Conservation (phyloP, 352 stramenopile genomes). For the Globisporangium viniferum region DNA sequence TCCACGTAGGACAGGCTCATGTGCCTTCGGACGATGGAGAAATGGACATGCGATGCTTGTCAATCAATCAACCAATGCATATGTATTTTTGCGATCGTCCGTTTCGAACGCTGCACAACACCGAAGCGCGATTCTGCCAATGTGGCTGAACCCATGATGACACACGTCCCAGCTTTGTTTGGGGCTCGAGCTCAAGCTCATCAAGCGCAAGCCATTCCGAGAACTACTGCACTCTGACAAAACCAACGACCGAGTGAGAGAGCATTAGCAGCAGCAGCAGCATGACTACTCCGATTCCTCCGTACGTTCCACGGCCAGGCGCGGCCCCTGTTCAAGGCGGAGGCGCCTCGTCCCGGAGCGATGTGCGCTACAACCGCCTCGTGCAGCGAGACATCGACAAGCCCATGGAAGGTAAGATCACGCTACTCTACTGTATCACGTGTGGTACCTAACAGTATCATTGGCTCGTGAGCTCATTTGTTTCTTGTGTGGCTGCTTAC, state of each 20-base stretch:
- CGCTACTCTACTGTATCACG: not conserved
- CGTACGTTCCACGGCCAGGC: too few relatives aligned
- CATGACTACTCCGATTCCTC: not conserved
- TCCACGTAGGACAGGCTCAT: too few relatives aligned
- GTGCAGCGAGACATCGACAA: conserved; percentile 34
- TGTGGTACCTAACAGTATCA: not conserved
- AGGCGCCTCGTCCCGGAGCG: conserved; percentile 1
- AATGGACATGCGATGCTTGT: not conserved
- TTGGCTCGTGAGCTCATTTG: not conserved
- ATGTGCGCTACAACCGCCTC: conserved; percentile 24
- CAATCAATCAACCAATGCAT: not conserved
- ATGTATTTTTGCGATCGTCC: not conserved
- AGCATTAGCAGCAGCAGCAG: too few relatives aligned
- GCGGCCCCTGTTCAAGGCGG: not conserved
- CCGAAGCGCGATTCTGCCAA: too few relatives aligned
- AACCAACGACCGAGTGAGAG: too few relatives aligned
- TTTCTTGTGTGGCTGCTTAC: not conserved
- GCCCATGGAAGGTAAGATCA: conserved; percentile 19
- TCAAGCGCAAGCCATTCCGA: too few relatives aligned
- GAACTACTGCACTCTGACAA: too few relatives aligned
- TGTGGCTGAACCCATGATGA: too few relatives aligned
- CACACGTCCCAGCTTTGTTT: too few relatives aligned
- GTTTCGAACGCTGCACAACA: too few relatives aligned
- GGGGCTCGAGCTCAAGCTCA: too few relatives aligned
- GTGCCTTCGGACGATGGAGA: too few relatives aligned